Base-by-base conservation (phyloP, 495 filamentous ascomycete genomes). In the Parathielavia appendiculata region DNA sequence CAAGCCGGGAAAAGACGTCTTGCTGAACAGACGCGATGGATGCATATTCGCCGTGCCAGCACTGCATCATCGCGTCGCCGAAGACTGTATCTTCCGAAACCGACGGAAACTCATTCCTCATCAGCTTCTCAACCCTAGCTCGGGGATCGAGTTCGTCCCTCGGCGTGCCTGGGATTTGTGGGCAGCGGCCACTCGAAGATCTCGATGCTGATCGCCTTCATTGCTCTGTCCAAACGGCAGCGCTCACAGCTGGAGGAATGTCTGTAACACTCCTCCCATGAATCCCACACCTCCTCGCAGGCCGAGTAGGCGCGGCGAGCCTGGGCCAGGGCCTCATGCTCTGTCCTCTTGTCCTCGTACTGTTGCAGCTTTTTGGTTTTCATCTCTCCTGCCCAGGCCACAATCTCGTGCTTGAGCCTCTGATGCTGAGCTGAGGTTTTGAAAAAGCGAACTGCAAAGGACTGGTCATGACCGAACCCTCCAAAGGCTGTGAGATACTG, bases 181-280 rank as follows among this genome's bases (percentile, higher is more conserved):
- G 85, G 81, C 10, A 89, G 66, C 6, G 85, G 85, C 83, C 81
- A 87, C 61, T 88, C 84, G 57, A 84, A 73, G 51, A 83, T 50
- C 0, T 61, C 6, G 46, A 90, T 87, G 0, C 14, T 54, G 20
- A 89, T 63, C 0, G n/a, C 0, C 0, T 32, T 1, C 41, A 61
- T 38, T 0, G 67, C 34, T 0, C 76, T 74, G 19, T 70, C 12
- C 0, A 49, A 5, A 10, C 55, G 17, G 20, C 73, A 66, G 0
- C 6, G 10, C 26, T 75, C 79, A 51, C 74, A 79, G 1, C 7
- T 26, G 74, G 79, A 32, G 10, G 49, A 73, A 76, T 14, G 26
- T n/a, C 0, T 5, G 14, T 51, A 16, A 3, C 2, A n/a, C 5
- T 14, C 2, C n/a, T n/a, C n/a, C n/a, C n/a, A n/a, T n/a, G n/a